phyloP scores from a whole-genome alignment of 179 eudicot species.

The Drosera spatulata region DNA sequence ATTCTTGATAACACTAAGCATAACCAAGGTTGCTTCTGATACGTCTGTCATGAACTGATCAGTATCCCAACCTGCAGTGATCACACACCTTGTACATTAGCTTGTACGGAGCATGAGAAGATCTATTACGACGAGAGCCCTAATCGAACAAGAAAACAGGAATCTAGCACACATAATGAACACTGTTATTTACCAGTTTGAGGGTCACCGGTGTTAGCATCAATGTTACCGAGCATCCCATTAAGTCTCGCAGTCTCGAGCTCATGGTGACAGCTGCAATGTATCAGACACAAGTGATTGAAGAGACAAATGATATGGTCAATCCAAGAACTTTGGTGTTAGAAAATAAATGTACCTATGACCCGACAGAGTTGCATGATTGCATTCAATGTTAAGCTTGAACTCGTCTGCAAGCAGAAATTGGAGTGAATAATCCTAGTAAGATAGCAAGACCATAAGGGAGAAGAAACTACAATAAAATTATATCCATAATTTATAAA shows the following conservation, averaged over 20 bases:
- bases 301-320: background rate
- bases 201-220: constrained; percentile 97
- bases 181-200: constrained; percentile 49
- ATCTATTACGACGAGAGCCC: no score
- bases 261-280: constrained; percentile 91
- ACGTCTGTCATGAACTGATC: constrained; percentile 94
- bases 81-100: background rate
- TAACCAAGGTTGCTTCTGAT: constrained; percentile 83
- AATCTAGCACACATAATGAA: no score
- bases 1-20: constrained; percentile 90
- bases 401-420: constrained; percentile 35
- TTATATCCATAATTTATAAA: no score
- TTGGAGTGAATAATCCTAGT: background rate
- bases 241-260: constrained; percentile 96
- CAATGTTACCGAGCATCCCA: constrained; percentile 92
- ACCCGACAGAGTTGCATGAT: constrained; percentile 95
- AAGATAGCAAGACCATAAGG: no score
- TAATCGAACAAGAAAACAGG: no score
- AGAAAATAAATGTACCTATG: constrained; percentile 62
- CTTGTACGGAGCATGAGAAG: background rate
- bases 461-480: no score
- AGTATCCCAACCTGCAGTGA: constrained; percentile 87
- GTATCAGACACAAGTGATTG: background rate
- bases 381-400: constrained; percentile 95
- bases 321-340: background rate